Base-by-base conservation (phyloP, 2,329 filamentous ascomycete genomes). In the Xylariaceae sp. region DNA sequence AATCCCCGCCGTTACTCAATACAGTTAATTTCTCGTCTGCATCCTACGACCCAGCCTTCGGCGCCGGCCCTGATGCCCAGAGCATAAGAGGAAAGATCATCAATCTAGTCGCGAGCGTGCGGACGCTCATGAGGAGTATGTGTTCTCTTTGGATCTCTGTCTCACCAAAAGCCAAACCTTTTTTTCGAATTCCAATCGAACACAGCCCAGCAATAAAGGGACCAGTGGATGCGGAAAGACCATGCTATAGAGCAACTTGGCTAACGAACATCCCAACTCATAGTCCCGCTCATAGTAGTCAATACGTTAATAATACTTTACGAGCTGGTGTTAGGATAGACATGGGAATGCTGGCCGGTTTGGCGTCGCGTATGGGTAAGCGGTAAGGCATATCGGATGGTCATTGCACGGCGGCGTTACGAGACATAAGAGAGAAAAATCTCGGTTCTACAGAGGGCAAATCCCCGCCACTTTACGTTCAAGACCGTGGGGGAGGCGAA, bases 51-150 rank as follows among this genome's bases (percentile, higher is more conserved):
- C 87, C 90, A 1, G 85, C 86, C 33, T 96, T 96, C 71, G 91
- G 92, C 64, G 77, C 86, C 61, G 75, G 81, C 67, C 67, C 89
- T 64, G 89, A 90, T 63, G 82, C 86, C 60, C 66, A 70, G 55
- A 92, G 90, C 73, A 81, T 96, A 66, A 93, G 94, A 74, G 87
- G 87, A 45, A 94, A 94, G 73, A 81, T 92, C 35, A 87, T 97
- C 66, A 92, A 96, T 71, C 75, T 97, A 67, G 94, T 97, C 62
- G 89, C 90, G 29, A 94, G 90, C 67, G 88, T 97, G 64, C 82
- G 93, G 72, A 96, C 91, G 53, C 78, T 97, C 49, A 96, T 96
- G 91, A 84, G 93, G 77, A 92, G 92, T 97, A 82, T 55, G 87
- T 83, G 35, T 29, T 32, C 6, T 30, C n/a, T 47, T 21, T 16